Evolutionary conservation across 1,139 yeast genomes (phyloP).

Genomic region (Spencermartinsiella ligniputridi): DNA sequence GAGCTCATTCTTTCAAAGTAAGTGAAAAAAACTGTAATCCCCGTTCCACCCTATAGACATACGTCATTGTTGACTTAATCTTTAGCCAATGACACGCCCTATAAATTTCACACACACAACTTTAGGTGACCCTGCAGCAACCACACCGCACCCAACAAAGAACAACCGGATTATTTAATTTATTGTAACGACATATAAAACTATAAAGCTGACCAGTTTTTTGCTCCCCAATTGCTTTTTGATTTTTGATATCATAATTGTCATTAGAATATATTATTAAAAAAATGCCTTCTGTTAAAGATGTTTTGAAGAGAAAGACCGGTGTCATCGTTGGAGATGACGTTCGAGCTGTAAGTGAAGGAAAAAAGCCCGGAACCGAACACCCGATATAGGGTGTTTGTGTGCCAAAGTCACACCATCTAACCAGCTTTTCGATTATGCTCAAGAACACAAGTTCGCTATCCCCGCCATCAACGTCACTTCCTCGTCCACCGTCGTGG

Average conservation of each 20-base stretch:
- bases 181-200: too few relatives aligned
- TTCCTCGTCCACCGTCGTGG: constrained; percentile 93
- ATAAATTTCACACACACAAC: background rate
- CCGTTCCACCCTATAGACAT: too few relatives aligned
- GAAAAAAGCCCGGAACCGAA: too few relatives aligned
- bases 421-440: constrained; percentile 71
- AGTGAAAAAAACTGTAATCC: too few relatives aligned
- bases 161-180: background rate
- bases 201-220: background rate
- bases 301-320: constrained; percentile 79
- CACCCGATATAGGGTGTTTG: too few relatives aligned
- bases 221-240: background rate
- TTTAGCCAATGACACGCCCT: background rate
- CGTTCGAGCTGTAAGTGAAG: constrained; percentile 49
- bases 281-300: constrained; percentile 38
- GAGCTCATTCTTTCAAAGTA: too few relatives aligned
- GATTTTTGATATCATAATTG: background rate
- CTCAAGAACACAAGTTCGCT: constrained; percentile 90
- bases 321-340: constrained; percentile 99
- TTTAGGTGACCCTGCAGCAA: too few relatives aligned
- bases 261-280: too few relatives aligned
- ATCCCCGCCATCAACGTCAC: constrained; percentile 98
- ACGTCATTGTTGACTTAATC: background rate
- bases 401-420: constrained; percentile 25
- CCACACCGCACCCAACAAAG: background rate